A percentile compares a stretch with the other conserved stretches of the same genome.
Conservation (phyloP, 768 basidiomycete species). For the Aureoboletus auriporus region DNA sequence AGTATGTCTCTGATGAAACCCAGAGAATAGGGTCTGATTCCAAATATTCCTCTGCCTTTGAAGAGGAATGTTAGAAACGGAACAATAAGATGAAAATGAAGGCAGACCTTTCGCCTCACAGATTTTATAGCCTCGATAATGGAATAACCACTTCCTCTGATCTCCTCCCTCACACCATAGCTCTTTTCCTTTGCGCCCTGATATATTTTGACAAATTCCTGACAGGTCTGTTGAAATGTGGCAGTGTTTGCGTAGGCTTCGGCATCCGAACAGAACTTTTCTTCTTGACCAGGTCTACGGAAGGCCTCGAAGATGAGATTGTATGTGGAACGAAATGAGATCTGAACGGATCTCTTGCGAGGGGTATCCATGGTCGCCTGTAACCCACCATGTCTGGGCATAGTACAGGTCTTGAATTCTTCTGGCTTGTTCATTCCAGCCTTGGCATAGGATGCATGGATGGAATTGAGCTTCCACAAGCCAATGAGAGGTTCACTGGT, state of each 20-base stretch:
- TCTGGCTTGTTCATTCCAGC: constrained; percentile 6
- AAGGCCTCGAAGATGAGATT: constrained; percentile 5
- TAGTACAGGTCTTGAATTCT: constrained; percentile 9
- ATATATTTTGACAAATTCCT: background rate
- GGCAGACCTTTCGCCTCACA: background rate
- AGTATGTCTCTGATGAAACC: background rate
- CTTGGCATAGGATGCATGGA: constrained; percentile 4
- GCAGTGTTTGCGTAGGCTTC: constrained; percentile 1
- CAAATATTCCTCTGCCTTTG: constrained; percentile 3
- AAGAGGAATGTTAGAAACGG: background rate
- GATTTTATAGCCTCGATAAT: background rate
- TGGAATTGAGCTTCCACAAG: constrained; percentile 8
- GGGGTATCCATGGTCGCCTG: background rate
- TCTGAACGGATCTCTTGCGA: background rate
- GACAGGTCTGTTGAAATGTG: background rate
- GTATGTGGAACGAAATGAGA: background rate
- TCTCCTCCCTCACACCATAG: constrained; percentile 2
- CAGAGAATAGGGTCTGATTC: constrained; percentile 4
- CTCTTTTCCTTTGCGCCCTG: background rate
- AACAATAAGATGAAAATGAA: background rate
- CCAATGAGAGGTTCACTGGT: background rate
- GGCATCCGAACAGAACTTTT: constrained; percentile 1
- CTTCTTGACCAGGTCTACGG: background rate
- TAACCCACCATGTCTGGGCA: constrained; percentile 6
- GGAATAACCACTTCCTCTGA: background rate